These are phyloP conservation scores for Blastomyces gilchristii DNA, from an alignment of 2,329 filamentous ascomycete species.

Conservation along the genomic window DNA sequence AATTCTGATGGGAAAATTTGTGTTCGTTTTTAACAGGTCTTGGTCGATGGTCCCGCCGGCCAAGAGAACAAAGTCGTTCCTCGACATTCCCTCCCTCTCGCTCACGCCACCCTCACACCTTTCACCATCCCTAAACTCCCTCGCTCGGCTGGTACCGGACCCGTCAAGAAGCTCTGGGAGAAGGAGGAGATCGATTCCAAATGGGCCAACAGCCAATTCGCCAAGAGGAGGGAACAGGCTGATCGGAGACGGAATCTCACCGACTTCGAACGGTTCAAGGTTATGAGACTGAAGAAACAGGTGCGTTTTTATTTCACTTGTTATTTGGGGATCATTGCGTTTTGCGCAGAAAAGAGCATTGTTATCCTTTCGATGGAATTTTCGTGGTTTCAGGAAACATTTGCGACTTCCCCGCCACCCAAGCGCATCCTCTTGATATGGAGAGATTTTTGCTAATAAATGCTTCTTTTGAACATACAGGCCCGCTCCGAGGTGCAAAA, in stretches of 20 bases:
- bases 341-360: background rate
- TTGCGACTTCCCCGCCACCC: background rate
- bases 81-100: constrained; percentile 76
- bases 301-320: constrained; percentile 40
- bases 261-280: constrained; percentile 99
- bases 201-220: constrained; percentile 85
- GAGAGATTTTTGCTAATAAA: background rate
- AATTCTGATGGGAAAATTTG: background rate
- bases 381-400: background rate
- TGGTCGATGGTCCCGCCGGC: constrained; percentile 87
- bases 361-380: background rate
- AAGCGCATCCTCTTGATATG: background rate
- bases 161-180: constrained; percentile 83
- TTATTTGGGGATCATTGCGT: background rate
- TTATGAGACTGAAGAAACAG: constrained; percentile 98
- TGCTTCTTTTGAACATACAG: constrained; percentile 29
- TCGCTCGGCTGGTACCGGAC: constrained; percentile 69
- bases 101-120: constrained; percentile 76
- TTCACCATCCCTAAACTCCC: constrained; percentile 79
- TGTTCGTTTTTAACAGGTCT: constrained; percentile 52
- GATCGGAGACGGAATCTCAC: constrained; percentile 81
- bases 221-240: constrained; percentile 81
- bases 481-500: constrained; percentile 94
- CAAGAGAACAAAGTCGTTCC: constrained; percentile 69
- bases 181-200: constrained; percentile 83